Evolutionary conservation across 2,329 filamentous ascomycete species (phyloP).

Genomic region (Arthrobotrys conoides): DNA sequence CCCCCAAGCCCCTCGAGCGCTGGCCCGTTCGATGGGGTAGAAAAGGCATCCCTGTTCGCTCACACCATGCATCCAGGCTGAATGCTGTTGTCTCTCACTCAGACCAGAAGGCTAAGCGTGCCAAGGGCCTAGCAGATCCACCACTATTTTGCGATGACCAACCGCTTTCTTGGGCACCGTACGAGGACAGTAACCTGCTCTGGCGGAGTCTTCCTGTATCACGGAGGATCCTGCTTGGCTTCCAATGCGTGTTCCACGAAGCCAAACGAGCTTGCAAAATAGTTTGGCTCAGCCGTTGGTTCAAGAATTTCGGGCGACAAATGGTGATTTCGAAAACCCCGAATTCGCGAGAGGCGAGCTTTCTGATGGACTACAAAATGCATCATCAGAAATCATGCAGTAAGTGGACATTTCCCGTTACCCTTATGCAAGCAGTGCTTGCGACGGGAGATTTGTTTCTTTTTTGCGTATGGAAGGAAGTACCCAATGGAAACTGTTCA

Average conservation of each 20-base stretch:
- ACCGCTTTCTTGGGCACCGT: constrained; percentile 52
- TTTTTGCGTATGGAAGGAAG: constrained; percentile 39
- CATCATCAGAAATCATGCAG: constrained; percentile 23
- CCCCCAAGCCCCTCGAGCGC: constrained; percentile 58
- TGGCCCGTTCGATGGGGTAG: constrained; percentile 44
- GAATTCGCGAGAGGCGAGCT: constrained; percentile 44
- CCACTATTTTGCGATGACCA: constrained; percentile 46
- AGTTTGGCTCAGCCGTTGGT: constrained; percentile 46
- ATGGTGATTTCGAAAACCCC: constrained; percentile 18
- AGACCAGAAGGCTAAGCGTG: constrained; percentile 35
- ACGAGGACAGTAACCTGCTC: constrained; percentile 39
- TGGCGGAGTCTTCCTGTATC: constrained; percentile 36
- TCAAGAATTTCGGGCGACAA: constrained; percentile 2
- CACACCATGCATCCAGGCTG: constrained; percentile 60
- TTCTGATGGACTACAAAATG: constrained; percentile 17
- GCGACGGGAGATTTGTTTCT: constrained; percentile 47
- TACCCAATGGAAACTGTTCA: constrained; percentile 58
- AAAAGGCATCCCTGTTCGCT: constrained; percentile 44
- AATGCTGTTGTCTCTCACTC: constrained; percentile 54
- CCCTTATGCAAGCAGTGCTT: constrained; percentile 33
- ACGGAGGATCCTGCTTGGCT: constrained; percentile 23
- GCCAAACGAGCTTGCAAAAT: constrained; percentile 30
- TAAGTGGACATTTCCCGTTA: constrained; percentile 52
- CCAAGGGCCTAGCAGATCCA: constrained; percentile 53
- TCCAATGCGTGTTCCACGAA: constrained; percentile 50